phyloP scores from a whole-genome alignment of 257 asterid species.

The Solanum pimpinellifolium region DNA sequence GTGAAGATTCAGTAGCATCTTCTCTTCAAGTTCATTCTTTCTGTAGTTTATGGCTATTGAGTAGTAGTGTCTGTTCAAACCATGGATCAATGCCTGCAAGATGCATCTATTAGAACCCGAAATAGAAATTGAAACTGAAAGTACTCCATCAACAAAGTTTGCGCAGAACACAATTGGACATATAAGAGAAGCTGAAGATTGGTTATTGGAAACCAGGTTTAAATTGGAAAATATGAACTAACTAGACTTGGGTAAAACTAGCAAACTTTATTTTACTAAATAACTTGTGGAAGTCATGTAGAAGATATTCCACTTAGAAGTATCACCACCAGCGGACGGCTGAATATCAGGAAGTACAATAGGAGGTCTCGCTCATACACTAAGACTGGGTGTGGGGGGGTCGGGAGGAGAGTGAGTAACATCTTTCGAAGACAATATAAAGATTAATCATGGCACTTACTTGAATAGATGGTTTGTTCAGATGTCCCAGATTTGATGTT shows the following conservation, averaged over 20 bases:
- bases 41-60: constrained; percentile 94
- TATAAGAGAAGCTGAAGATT: neutral
- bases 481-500: constrained; percentile 94
- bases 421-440: neutral
- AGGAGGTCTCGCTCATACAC: neutral
- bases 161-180: neutral
- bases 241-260: neutral
- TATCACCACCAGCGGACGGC: neutral
- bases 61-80: constrained; percentile 91
- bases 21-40: constrained; percentile 97
- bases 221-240: neutral
- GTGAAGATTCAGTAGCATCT: constrained; percentile 91
- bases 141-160: neutral
- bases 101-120: constrained; percentile 3
- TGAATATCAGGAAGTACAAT: neutral
- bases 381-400: neutral
- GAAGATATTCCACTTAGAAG: neutral
- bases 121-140: constrained; percentile 3
- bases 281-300: neutral
- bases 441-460: constrained; percentile 13
- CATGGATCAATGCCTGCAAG: constrained; percentile 85
- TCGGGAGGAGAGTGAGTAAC: neutral
- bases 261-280: neutral
- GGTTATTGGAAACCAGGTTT: neutral
- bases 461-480: constrained; percentile 96